These are phyloP conservation scores for Saussurea involucrata DNA, from an alignment of 129 eudicot species.

Conservation along the genomic window DNA sequence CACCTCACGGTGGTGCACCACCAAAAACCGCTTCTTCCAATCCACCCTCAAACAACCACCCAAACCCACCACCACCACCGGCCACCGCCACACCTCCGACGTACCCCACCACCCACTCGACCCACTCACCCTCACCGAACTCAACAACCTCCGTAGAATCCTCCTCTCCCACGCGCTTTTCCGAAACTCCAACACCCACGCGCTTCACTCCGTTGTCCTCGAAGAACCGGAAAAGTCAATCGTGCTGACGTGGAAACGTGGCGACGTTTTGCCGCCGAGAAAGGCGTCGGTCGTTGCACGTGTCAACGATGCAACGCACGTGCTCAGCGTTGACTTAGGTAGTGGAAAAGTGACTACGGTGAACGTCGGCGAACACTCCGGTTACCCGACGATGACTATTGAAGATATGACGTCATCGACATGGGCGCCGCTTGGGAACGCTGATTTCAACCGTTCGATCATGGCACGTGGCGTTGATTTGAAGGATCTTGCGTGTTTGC, in stretches of 20 bases:
- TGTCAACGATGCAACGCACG: conserved; percentile 39
- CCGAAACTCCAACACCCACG: conserved; percentile 27
- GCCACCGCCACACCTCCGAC: conserved; percentile 48
- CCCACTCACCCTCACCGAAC: conserved; percentile 75
- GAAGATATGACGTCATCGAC: conserved; percentile 72
- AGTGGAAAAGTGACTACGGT: conserved; percentile 36
- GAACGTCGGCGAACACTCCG: conserved; percentile 41
- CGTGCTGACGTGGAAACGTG: conserved; percentile 56
- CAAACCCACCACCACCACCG: conserved; percentile 15
- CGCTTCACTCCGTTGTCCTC: conserved; percentile 69
- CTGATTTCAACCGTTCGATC: conserved; percentile 75
- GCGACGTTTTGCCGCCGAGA: conserved; percentile 52
- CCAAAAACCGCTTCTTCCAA: conserved; percentile 26
- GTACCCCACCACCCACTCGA: conserved; percentile 90
- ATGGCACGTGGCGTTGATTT: conserved; percentile 74
- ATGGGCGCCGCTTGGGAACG: conserved; percentile 56
- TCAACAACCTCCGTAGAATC: conserved; percentile 42
- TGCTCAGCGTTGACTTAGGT: conserved; percentile 56
- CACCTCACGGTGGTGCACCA: conserved; percentile 37
- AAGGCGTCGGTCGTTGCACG: conserved; percentile 76
- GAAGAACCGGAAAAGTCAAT: conserved; percentile 68
- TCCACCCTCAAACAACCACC: conserved; percentile 21
- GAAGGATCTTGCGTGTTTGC: conserved; percentile 76
- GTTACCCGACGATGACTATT: conserved; percentile 89
- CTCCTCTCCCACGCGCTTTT: conserved; percentile 50